A percentile compares a stretch with the other conserved stretches of the same genome.
These are phyloP conservation scores for Phytophthora quininea DNA, from an alignment of 352 stramenopile genomes.

Conservation along the genomic window DNA sequence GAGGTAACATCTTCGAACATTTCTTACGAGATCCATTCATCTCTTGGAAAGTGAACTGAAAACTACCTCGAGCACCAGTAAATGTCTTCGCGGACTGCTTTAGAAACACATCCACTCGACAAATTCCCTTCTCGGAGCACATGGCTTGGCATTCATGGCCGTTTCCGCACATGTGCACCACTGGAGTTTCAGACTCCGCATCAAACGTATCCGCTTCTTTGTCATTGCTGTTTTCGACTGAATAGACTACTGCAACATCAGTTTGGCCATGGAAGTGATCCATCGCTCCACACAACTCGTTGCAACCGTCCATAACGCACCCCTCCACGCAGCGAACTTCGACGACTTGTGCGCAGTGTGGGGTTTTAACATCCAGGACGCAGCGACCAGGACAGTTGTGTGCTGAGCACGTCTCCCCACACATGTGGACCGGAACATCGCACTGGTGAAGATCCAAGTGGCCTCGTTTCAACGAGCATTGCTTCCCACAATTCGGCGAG, in stretches of 20 bases:
- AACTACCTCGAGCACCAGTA: constrained; percentile 52
- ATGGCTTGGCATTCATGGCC: constrained; percentile 58
- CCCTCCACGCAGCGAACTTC: constrained; percentile 58
- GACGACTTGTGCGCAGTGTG: constrained; percentile 69
- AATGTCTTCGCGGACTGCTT: constrained; percentile 79
- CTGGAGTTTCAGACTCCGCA: constrained; percentile 37
- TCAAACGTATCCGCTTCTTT: constrained; percentile 53
- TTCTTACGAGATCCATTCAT: constrained; percentile 83
- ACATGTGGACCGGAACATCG: constrained; percentile 60
- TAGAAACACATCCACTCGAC: constrained; percentile 69
- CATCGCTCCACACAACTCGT: constrained; percentile 43
- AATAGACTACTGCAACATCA: constrained; percentile 51
- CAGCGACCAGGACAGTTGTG: constrained; percentile 50
- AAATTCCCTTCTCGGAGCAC: constrained; percentile 68
- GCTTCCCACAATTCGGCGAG: constrained; percentile 59
- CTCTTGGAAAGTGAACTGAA: constrained; percentile 79
- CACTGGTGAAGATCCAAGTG: constrained; percentile 60
- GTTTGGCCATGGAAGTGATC: constrained; percentile 77
- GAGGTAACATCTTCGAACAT: constrained; percentile 44
- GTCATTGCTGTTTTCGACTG: constrained; percentile 46
- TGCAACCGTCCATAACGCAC: constrained; percentile 70
- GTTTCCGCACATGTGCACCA: constrained; percentile 68
- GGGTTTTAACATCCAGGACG: constrained; percentile 53
- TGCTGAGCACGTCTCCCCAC: constrained; percentile 55
- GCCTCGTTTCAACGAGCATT: constrained; percentile 49